Evolutionary conservation across 331 rosid genomes (phyloP), one percentile per base, ranked within the genome.

Genomic region (Rhamnella rubrinervis): DNA sequence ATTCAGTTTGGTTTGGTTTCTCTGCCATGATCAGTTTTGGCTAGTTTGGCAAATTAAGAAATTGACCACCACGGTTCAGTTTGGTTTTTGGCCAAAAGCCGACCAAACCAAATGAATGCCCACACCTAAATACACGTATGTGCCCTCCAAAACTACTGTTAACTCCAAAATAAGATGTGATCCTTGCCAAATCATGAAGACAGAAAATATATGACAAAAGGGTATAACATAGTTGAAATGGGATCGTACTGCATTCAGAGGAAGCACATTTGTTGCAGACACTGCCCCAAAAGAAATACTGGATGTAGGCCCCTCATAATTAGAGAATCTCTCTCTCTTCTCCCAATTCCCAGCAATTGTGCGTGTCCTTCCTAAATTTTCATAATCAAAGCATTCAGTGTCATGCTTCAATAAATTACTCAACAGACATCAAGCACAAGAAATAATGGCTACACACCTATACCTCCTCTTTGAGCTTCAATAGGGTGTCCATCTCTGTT

Each of bases 401-500:
- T 40, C 56, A 69, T 69, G 80, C 76, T 59, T 28, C 65, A 60
- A 57, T 55, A 67, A 49, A 62, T 44, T 65, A 66, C 59, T 75
- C 65, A 65, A 65, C 21, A 66, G 44, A 73, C 60, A 70, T 53
- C 71, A 71, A 65, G 66, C 73, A 66, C 13, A 65, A 66, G 61
- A 23, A 64, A 61, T 61, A 75, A 61, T 44, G 78, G 56, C 20
- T 69, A 11, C 5, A 23, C 8, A 23, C 26, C 10, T 70, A 13
- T 84, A 88, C 98, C 96, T 86, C 89, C 85, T 88, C 80, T 90
- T 55, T 82, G 88, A 76, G 84, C 87, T 74, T 86, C 96, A 20
- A 79, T 82, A 56, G 85, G 76, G 73, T 74, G 73, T 55, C 78
- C 78, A 71, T 93, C 98, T 77, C 87, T 77, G 70, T 66, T 85